Conservation (phyloP, 2,329 filamentous ascomycete species). For the Fusarium tupiense region DNA sequence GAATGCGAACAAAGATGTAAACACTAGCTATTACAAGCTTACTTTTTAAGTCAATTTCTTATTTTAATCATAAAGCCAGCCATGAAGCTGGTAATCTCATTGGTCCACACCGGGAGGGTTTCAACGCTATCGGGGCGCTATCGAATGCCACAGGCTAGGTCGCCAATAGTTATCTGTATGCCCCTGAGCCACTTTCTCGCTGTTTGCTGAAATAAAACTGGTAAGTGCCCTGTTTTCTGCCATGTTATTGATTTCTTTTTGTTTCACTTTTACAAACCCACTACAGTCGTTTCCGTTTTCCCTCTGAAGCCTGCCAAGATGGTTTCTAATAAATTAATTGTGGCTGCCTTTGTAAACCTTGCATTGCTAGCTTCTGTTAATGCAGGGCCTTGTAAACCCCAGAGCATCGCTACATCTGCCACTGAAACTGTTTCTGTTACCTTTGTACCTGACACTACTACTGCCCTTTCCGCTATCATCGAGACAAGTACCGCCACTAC, state of each 20-base stretch:
- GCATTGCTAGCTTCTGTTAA: background rate
- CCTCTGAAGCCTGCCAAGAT: background rate
- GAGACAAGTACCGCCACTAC: background rate
- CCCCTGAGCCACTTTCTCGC: background rate
- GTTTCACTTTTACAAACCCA: no score
- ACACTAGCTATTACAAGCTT: background rate
- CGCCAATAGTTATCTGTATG: background rate
- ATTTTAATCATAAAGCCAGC: background rate
- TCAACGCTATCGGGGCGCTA: background rate
- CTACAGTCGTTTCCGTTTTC: background rate
- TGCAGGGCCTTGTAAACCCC: background rate
- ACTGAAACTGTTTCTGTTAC: background rate
- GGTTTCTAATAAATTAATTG: background rate
- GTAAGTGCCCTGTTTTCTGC: rapidly evolving
- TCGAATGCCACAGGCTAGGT: background rate
- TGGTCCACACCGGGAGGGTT: rapidly evolving
- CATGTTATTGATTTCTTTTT: rapidly evolving
- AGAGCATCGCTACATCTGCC: background rate
- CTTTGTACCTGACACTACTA: background rate
- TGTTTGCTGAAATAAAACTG: rapidly evolving
- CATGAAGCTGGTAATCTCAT: background rate
- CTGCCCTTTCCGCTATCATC: background rate
- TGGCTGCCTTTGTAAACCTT: background rate
- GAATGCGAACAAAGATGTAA: background rate
- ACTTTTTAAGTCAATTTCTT: background rate